A percentile compares a stretch with the other conserved stretches of the same genome.
phyloP scores from a whole-genome alignment of 768 basidiomycete genomes.

The Mycena galericulata region DNA sequence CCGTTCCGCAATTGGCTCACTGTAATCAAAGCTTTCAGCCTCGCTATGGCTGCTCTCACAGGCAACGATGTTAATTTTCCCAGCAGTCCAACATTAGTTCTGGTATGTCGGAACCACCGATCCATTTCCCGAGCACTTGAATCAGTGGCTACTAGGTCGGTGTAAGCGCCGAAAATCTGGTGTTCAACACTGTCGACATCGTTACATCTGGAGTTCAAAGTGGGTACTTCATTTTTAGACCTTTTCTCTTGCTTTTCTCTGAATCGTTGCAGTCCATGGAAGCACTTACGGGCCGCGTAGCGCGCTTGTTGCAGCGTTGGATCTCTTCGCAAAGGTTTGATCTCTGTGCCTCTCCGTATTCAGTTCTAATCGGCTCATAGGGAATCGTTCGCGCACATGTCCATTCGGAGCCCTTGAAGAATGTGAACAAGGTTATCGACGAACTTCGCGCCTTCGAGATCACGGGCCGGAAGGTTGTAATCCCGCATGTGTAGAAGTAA shows the following conservation, averaged over 20 bases:
- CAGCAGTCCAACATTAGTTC: conserved; percentile 11
- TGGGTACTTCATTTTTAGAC: background rate
- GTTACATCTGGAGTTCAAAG: conserved; percentile 21
- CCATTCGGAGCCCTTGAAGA: conserved; percentile 19
- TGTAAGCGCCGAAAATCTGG: conserved; percentile 25
- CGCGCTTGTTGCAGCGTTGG: conserved; percentile 16
- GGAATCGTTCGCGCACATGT: conserved; percentile 9
- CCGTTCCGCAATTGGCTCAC: background rate
- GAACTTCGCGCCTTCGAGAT: conserved; percentile 19
- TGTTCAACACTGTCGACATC: conserved; percentile 22
- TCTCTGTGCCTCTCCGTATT: background rate
- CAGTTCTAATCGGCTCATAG: background rate
- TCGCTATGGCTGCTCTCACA: conserved; percentile 27
- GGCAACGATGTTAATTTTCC: conserved; percentile 31
- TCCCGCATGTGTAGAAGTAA: conserved; percentile 6
- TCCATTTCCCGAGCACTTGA: background rate
- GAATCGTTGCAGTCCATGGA: background rate
- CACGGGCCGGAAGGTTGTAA: conserved; percentile 18
- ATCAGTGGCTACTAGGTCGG: too few relatives aligned
- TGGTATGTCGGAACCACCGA: conserved; percentile 3
- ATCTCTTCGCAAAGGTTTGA: conserved; percentile 31
- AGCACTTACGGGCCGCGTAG: background rate
- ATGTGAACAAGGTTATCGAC: conserved; percentile 29
- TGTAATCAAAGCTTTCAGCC: conserved; percentile 17
- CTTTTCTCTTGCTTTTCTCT: background rate